Percentiles rank a stretch among this genome's conserved stretches.
These are phyloP conservation scores for Linnemannia schmuckeri DNA, from an alignment of 192 early-diverging fungal genomes.

Conservation along the genomic window DNA sequence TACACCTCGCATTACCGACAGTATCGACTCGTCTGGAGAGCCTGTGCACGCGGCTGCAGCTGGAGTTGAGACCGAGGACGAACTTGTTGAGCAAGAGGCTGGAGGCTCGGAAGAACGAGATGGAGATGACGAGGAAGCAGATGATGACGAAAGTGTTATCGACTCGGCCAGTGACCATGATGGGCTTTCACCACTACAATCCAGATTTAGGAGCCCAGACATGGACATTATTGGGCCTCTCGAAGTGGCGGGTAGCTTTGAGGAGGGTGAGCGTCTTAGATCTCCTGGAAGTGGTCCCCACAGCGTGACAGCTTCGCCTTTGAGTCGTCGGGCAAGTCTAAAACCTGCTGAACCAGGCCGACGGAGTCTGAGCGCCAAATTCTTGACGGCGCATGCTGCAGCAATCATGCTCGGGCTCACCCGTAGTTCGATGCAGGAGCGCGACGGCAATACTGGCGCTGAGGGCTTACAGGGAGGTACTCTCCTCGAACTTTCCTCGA, in stretches of 20 bases:
- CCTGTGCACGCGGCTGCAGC: not conserved
- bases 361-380: slow-evolving; percentile 41
- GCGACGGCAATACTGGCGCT: not conserved
- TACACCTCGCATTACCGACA: not conserved
- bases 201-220: slow-evolving; percentile 6
- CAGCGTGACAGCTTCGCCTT: not conserved
- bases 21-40: not conserved
- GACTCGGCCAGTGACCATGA: slow-evolving; percentile 45
- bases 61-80: slow-evolving; percentile 18
- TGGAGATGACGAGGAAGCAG: slow-evolving; percentile 26
- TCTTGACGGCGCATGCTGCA: slow-evolving; percentile 40
- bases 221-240: not conserved
- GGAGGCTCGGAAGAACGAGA: slow-evolving; percentile 4
- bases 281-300: slow-evolving; percentile 14
- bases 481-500: not conserved
- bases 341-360: not conserved
- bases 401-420: slow-evolving; percentile 19
- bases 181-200: slow-evolving; percentile 8
- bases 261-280: slow-evolving; percentile 29
- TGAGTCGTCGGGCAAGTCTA: slow-evolving; percentile 23
- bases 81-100: not conserved
- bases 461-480: not conserved
- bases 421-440: not conserved
- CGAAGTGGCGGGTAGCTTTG: slow-evolving; percentile 6
- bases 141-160: slow-evolving; percentile 39